phyloP scores from a whole-genome alignment of 2,329 filamentous ascomycete genomes.

The Davidsoniella australis region DNA sequence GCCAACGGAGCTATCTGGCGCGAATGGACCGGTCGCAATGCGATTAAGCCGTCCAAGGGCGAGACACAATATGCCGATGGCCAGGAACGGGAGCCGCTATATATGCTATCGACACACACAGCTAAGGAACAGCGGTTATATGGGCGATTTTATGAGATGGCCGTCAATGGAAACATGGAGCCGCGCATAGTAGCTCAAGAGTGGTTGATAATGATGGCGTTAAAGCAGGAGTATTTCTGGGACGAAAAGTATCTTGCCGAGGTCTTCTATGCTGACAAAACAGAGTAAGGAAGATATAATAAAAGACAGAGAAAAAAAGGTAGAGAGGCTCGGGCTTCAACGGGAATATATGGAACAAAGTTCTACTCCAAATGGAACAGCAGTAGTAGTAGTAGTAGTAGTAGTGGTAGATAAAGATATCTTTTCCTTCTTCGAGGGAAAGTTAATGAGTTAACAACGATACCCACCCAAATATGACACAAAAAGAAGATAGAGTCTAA shows the following conservation, averaged over 20 bases:
- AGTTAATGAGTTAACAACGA: too few species aligned
- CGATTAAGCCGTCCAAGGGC: slow-evolving; percentile 43
- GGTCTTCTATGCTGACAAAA: slow-evolving; percentile 13
- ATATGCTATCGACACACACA: slow-evolving; percentile 57
- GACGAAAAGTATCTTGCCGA: slow-evolving; percentile 42
- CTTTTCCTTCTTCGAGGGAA: background rate
- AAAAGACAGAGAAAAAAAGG: background rate
- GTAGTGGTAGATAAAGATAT: background rate
- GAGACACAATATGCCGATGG: slow-evolving; percentile 36
- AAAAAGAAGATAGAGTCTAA: slow-evolving; percentile 25
- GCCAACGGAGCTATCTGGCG: slow-evolving; percentile 77
- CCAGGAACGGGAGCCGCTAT: slow-evolving; percentile 53
- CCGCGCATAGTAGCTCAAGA: slow-evolving; percentile 69
- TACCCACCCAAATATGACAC: too few species aligned
- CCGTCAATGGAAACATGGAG: slow-evolving; percentile 57
- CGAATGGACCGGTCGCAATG: slow-evolving; percentile 57
- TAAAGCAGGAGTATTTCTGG: slow-evolving; percentile 67
- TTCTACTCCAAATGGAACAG: too few species aligned
- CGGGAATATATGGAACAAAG: too few species aligned
- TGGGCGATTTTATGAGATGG: slow-evolving; percentile 66
- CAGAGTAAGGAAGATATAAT: background rate
- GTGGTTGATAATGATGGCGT: slow-evolving; percentile 78
- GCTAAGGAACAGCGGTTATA: slow-evolving; percentile 57
- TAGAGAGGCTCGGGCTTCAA: too few species aligned
- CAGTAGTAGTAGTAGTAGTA: too few species aligned